A percentile compares a stretch with the other conserved stretches of the same genome.
Conservation (phyloP, 805 yeast species). For the Cyberlindnera bimundalis region DNA sequence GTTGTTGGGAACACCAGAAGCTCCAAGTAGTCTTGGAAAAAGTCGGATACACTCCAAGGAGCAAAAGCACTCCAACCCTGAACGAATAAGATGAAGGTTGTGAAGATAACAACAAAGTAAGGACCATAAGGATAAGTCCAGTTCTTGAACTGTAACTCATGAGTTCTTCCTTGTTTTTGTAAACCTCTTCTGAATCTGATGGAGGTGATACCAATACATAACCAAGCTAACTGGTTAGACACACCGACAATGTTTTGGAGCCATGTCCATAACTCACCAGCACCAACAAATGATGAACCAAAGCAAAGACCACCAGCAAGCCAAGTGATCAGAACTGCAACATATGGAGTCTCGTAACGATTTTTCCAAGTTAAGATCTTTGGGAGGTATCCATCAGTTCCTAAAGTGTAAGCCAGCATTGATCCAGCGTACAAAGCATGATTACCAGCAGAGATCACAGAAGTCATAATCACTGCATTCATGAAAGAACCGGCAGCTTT, state of each 20-base stretch:
- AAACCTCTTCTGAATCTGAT: slow-evolving; percentile 48
- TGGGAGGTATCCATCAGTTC: slow-evolving; percentile 51
- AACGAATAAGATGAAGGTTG: slow-evolving; percentile 42
- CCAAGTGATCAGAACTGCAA: slow-evolving; percentile 49
- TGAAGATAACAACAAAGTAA: slow-evolving; percentile 41
- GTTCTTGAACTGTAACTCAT: slow-evolving; percentile 40
- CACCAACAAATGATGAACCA: slow-evolving; percentile 53
- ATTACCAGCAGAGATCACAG: slow-evolving; percentile 47
- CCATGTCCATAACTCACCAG: slow-evolving; percentile 53
- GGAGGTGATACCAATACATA: slow-evolving; percentile 45
- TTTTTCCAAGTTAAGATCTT: slow-evolving; percentile 39
- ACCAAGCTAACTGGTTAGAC: slow-evolving; percentile 51
- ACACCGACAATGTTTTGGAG: slow-evolving; percentile 50
- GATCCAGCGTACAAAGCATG: slow-evolving; percentile 55
- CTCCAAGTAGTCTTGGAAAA: slow-evolving; percentile 46
- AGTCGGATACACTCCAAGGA: slow-evolving; percentile 40
- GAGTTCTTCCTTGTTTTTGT: slow-evolving; percentile 39
- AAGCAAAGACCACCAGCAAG: slow-evolving; percentile 54
- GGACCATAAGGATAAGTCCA: slow-evolving; percentile 55
- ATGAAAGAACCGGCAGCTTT: slow-evolving; percentile 56
- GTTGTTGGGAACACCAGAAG: slow-evolving; percentile 44
- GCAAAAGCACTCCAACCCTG: slow-evolving; percentile 52
- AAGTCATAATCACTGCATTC: slow-evolving; percentile 56
- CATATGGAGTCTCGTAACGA: slow-evolving; percentile 45
- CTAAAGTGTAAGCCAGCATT: slow-evolving; percentile 49